phyloP scores from a whole-genome alignment of 2,329 filamentous ascomycete species.

The Phaeosphaeria sp. region DNA sequence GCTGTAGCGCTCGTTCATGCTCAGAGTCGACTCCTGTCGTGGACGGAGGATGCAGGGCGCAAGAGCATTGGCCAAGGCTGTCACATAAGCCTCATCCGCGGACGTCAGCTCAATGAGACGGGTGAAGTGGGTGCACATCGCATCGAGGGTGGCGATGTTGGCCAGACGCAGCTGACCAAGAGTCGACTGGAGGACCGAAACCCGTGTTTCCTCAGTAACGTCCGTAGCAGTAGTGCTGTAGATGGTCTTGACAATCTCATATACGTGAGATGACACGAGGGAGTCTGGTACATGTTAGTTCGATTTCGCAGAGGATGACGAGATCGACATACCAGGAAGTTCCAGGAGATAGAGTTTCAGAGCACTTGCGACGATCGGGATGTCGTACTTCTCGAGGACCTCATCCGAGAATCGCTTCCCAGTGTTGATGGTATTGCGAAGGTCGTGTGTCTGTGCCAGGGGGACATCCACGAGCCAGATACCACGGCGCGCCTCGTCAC shows the following conservation, averaged over 20 bases:
- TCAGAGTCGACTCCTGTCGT: constrained; percentile 84
- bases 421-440: constrained; percentile 84
- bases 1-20: constrained; percentile 93
- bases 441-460: constrained; percentile 80
- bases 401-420: constrained; percentile 80
- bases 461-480: constrained; percentile 97
- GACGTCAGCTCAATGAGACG: constrained; percentile 95
- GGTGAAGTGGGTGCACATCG: constrained; percentile 97
- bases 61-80: constrained; percentile 74
- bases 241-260: constrained; percentile 98
- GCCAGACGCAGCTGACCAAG: constrained; percentile 92
- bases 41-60: constrained; percentile 89
- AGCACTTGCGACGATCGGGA: constrained; percentile 90
- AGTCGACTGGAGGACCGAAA: constrained; percentile 93
- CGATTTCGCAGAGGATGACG: constrained; percentile 1
- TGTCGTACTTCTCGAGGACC: constrained; percentile 84
- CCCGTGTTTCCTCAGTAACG: constrained; percentile 72
- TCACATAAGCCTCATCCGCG: constrained; percentile 85
- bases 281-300: constrained; percentile 69
- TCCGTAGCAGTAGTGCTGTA: constrained; percentile 82
- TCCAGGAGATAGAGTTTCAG: constrained; percentile 95
- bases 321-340: constrained; percentile 74
- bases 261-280: constrained; percentile 96
- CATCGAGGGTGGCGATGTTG: constrained; percentile 98
- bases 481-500: constrained; percentile 87